A percentile compares a stretch with the other conserved stretches of the same genome.
Evolutionary conservation across 345 rosid genomes (phyloP).

Genomic region (Arabidopsis arenosa): DNA sequence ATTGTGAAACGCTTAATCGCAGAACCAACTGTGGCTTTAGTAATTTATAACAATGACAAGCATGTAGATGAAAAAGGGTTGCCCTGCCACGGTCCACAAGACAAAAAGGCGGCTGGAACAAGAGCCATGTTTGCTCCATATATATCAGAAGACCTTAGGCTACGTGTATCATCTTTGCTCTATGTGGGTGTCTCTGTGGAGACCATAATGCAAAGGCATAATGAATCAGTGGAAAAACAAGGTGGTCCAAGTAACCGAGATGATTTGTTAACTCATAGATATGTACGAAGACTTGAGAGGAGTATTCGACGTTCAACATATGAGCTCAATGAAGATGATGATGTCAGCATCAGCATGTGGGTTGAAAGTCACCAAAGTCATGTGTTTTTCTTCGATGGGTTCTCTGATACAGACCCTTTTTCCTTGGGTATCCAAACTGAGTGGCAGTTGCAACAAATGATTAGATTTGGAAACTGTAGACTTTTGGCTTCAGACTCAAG

Average conservation of each 20-base stretch:
- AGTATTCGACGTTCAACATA: conserved; percentile 81
- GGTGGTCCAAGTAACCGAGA: conserved; percentile 91
- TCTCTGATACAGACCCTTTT: conserved; percentile 80
- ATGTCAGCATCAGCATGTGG: conserved; percentile 79
- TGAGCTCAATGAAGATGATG: conserved; percentile 83
- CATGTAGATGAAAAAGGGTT: conserved; percentile 87
- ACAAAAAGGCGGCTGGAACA: conserved; percentile 92
- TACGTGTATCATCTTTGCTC: conserved; percentile 83
- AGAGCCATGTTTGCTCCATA: conserved; percentile 98
- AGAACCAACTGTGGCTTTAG: conserved; percentile 83
- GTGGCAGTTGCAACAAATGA: conserved; percentile 99
- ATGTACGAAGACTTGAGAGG: conserved; percentile 92
- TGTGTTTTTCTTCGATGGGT: conserved; percentile 77
- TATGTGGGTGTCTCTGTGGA: conserved; percentile 95
- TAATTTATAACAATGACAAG: conserved; percentile 87
- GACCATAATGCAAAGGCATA: conserved; percentile 95
- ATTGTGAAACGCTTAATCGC: conserved; percentile 93
- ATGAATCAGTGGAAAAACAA: conserved; percentile 88
- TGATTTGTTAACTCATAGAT: conserved; percentile 89
- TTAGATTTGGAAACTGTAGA: conserved; percentile 85
- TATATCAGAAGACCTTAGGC: conserved; percentile 95
- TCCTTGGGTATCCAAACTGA: conserved; percentile 89
- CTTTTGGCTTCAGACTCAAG: conserved; percentile 88
- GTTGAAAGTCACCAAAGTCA: conserved; percentile 80
- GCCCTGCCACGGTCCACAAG: conserved; percentile 97